Evolutionary conservation across 148 eudicot species (phyloP).

Genomic region (Amaranthus hypochondriacus): DNA sequence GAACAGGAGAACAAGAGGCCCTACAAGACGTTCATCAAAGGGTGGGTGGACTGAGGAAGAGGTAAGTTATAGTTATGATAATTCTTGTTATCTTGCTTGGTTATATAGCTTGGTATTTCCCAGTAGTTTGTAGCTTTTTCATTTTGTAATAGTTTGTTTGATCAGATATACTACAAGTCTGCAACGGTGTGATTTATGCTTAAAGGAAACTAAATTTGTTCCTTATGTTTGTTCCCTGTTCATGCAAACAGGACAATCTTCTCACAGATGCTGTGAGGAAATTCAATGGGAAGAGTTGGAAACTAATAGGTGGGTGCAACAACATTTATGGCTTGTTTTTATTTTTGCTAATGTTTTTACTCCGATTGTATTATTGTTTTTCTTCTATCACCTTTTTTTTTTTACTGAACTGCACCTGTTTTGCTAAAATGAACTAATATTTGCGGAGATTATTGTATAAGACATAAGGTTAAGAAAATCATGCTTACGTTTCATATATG

Average conservation of each 20-base stretch:
- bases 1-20: constrained; percentile 38
- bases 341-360: neutral
- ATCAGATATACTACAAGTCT: neutral
- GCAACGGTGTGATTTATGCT: neutral
- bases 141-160: neutral
- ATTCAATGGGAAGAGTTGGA: constrained; percentile 72
- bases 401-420: no score
- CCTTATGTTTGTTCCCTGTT: constrained; percentile 6
- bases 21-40: constrained; percentile 58
- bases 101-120: neutral
- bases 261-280: constrained; percentile 45
- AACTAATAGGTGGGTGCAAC: constrained; percentile 58
- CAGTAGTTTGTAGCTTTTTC: neutral
- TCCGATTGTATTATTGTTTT: neutral
- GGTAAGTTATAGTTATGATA: constrained; percentile 33
- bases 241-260: constrained; percentile 45
- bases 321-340: neutral
- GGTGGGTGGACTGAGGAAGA: constrained; percentile 92
- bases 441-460: no score
- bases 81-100: neutral
- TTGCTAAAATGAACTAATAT: no score
- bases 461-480: no score
- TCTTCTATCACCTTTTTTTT: no score
- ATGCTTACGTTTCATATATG: no score
- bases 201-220: neutral